Evolutionary conservation across 306 rosid species (phyloP).

Genomic region (Chamaecrista fasciculata): DNA sequence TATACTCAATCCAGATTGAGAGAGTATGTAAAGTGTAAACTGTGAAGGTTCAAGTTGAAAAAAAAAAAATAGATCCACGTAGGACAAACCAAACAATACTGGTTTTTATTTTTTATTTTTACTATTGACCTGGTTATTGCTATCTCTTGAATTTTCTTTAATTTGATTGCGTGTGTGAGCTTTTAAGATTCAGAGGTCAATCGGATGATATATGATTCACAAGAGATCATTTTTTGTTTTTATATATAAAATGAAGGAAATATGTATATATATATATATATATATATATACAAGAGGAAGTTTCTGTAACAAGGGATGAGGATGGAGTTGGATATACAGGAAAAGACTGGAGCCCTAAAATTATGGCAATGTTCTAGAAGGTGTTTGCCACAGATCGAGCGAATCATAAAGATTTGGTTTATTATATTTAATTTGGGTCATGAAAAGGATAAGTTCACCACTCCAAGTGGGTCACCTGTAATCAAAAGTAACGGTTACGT

Average conservation of each 20-base stretch:
- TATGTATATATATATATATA: too few species aligned
- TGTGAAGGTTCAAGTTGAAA: constrained; percentile 7
- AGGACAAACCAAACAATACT: background rate
- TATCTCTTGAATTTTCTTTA: background rate
- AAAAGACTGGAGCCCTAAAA: background rate
- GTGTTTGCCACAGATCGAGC: constrained; percentile 24
- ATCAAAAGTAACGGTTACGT: constrained; percentile 43
- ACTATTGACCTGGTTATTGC: constrained; percentile 17
- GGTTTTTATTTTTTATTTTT: constrained; percentile 29
- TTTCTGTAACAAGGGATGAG: background rate
- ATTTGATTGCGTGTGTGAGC: background rate
- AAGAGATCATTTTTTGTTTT: too few species aligned
- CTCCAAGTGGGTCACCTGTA: constrained; percentile 39
- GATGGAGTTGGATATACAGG: background rate
- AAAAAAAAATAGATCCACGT: background rate
- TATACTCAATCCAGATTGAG: background rate
- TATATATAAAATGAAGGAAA: too few species aligned
- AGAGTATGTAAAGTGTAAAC: background rate
- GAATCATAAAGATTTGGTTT: constrained; percentile 23
- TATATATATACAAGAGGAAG: background rate
- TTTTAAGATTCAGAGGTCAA: constrained; percentile 18
- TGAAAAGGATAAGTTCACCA: constrained; percentile 43
- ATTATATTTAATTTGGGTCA: constrained; percentile 16
- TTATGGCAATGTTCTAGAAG: constrained; percentile 34
- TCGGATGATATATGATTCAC: background rate